Base-by-base conservation (phyloP, 495 filamentous ascomycete genomes). In the Penicillium maclennaniae region DNA sequence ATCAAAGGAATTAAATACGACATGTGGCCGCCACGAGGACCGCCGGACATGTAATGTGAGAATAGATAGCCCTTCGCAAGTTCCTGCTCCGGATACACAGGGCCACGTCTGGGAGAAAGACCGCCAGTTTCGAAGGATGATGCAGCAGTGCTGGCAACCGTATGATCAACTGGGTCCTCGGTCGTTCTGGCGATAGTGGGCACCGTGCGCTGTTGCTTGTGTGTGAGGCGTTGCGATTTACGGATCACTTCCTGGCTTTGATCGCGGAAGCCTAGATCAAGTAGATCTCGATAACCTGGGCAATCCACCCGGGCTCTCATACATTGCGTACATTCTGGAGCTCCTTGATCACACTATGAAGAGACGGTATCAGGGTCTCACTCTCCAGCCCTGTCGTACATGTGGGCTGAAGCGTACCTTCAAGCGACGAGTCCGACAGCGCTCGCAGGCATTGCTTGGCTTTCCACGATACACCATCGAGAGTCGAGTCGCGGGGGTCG, bases 381-480 rank as follows among this genome's bases (percentile, higher is more conserved):
- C 9, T 12, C 3, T 1, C 41, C 25, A 45, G n/a, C 27, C 49
- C 37, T 36, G 28, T 15, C 6, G 9, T 23, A 3, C 27, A 31
- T 7, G 10, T 28, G 15, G 10, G n/a, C n/a, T 40, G 49, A 28
- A 43, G 16, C 20, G 4, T 53, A 60, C 62, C 43, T 65, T 65
- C 25, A 62, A 51, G 10, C 65, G 55, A 49, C 61, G 53, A 44
- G 49, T 28, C 17, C 62, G 56, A 45, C 62, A 65, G 12, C 52
- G 51, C 10, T 54, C 49, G 31, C 62, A 65, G 16, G 59, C 59
- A 31, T 38, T 19, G 19, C 54, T 60, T 45, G 60, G 62, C 31
- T 60, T 61, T 6, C 62, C 59, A 34, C 62, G 54, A 52, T 65
- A 61, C 10, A 62, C 59, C 62, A 65, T 65, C 10, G 27, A 1